Evolutionary conservation across 345 rosid species (phyloP).

Genomic region (Euphorbia lathyris): DNA sequence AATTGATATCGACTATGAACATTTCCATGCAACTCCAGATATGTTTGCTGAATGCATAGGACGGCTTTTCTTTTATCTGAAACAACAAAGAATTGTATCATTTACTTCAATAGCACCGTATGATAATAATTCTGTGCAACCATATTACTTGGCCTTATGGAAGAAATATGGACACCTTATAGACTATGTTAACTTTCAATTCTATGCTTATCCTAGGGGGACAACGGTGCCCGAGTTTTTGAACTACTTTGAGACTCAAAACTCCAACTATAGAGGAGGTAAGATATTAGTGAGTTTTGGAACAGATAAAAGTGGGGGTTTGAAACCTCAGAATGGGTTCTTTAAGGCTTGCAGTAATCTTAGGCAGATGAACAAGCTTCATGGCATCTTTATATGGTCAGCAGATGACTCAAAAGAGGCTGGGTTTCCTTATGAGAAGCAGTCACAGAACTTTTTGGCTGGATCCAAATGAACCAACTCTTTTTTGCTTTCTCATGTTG

Average conservation of each 20-base stretch:
- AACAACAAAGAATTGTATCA: conserved; percentile 23
- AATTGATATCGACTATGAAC: conserved; percentile 56
- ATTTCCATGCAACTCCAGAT: conserved; percentile 46
- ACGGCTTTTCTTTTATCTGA: conserved; percentile 31
- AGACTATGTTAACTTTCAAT: conserved; percentile 60
- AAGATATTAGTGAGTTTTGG: conserved; percentile 45
- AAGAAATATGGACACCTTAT: conserved; percentile 47
- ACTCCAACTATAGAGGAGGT: conserved; percentile 39
- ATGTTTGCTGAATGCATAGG: conserved; percentile 59
- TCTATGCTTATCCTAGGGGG: conserved; percentile 45
- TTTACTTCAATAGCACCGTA: conserved; percentile 60
- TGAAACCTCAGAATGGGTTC: conserved; percentile 43
- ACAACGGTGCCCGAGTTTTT: conserved; percentile 42
- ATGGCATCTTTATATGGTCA: conserved; percentile 57
- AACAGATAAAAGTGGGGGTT: conserved; percentile 47
- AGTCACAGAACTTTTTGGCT: conserved; percentile 37
- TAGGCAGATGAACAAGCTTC: conserved; percentile 32
- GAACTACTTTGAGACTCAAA: conserved; percentile 34
- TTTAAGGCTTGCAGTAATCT: conserved; percentile 42
- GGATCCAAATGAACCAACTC: conserved; percentile 7
- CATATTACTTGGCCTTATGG: conserved; percentile 53
- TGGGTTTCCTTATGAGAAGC: conserved; percentile 36
- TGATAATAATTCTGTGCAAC: conserved; percentile 35
- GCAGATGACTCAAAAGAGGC: conserved; percentile 56
- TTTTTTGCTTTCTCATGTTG: not conserved